A percentile compares a stretch with the other conserved stretches of the same genome.
Evolutionary conservation across 192 early-diverging fungal species (phyloP).

Genomic region (Podila epigama): DNA sequence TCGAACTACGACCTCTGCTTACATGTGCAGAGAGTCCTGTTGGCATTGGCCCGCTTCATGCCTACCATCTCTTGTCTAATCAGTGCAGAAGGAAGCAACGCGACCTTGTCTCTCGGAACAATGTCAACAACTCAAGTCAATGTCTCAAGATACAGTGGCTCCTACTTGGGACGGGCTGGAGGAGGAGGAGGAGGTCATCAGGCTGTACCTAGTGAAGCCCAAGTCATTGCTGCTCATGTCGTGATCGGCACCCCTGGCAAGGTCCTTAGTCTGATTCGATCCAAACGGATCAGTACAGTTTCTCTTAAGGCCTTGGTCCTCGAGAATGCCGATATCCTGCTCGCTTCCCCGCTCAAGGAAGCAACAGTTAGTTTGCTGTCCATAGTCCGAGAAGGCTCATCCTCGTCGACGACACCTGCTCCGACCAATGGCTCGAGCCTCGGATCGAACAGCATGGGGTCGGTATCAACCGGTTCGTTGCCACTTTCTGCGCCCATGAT

Average conservation of each 20-base stretch:
- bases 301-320: slow-evolving; percentile 42
- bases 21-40: slow-evolving; percentile 40
- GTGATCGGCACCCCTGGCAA: slow-evolving; percentile 42
- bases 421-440: neutral
- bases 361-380: slow-evolving; percentile 38
- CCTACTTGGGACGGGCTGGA: neutral
- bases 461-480: neutral
- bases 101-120: slow-evolving; percentile 35
- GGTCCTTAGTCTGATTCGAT: slow-evolving; percentile 25
- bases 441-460: neutral
- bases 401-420: too few species aligned
- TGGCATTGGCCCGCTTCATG: slow-evolving; percentile 48
- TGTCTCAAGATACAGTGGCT: neutral
- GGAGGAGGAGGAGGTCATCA: slow-evolving; percentile 4
- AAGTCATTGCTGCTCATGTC: slow-evolving; percentile 41
- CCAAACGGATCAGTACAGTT: slow-evolving; percentile 26
- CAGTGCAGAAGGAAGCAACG: slow-evolving; percentile 37
- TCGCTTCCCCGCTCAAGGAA: slow-evolving; percentile 31
- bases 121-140: slow-evolving; percentile 42
- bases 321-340: slow-evolving; percentile 40
- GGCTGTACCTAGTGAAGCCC: neutral
- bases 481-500: neutral
- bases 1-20: slow-evolving; percentile 42
- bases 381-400: slow-evolving; percentile 40
- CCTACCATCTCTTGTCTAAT: slow-evolving; percentile 45